Percentiles rank a stretch among this genome's conserved stretches.
Evolutionary conservation across 768 basidiomycete species (phyloP).

Genomic region (Amanita rimosa): DNA sequence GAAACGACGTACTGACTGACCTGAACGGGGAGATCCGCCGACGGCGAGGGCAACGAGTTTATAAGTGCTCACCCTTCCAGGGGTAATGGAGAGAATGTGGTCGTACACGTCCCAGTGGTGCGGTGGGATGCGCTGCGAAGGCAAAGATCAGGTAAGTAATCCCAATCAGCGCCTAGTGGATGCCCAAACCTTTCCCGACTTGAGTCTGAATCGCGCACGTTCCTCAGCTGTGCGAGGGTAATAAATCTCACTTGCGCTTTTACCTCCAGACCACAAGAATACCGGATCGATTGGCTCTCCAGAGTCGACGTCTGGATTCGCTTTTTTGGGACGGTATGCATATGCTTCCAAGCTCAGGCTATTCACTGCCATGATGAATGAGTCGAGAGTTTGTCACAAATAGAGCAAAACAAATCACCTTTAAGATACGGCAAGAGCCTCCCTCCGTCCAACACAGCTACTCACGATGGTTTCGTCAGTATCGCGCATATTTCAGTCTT

Average conservation of each 20-base stretch:
- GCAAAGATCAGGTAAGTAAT: slow-evolving; percentile 17
- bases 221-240: neutral
- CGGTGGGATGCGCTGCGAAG: slow-evolving; percentile 38
- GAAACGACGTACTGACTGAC: slow-evolving; percentile 19
- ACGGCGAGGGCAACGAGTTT: slow-evolving; percentile 38
- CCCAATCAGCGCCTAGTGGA: neutral
- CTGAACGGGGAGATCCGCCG: slow-evolving; percentile 55
- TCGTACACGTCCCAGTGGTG: slow-evolving; percentile 58
- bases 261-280: neutral
- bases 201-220: neutral
- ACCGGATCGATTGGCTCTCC: neutral
- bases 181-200: neutral
- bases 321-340: too few species aligned
- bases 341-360: too few species aligned
- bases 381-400: too few species aligned
- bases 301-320: too few species aligned
- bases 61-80: slow-evolving; percentile 44
- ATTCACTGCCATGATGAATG: too few species aligned
- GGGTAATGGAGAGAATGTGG: slow-evolving; percentile 33
- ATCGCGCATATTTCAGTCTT: too few species aligned
- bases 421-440: too few species aligned
- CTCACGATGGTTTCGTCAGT: too few species aligned
- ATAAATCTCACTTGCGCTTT: neutral
- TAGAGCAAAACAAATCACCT: too few species aligned
- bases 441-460: too few species aligned